Conservation (phyloP, 192 early-diverging fungal species). For the Geranomyces michiganensis region DNA sequence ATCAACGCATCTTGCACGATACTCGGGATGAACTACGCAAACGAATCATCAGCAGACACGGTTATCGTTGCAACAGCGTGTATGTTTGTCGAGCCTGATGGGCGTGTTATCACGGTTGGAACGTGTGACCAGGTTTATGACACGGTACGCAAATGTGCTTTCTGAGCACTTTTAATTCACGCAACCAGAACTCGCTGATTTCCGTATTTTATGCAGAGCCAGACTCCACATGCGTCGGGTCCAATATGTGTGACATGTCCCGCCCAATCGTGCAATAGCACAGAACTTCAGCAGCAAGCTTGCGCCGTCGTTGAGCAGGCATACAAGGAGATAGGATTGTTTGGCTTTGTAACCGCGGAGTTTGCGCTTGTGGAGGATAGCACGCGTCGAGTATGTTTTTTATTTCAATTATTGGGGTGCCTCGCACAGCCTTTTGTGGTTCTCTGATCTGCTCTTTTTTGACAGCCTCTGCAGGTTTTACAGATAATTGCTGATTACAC, state of each 20-base stretch:
- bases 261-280: not conserved
- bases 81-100: constrained; percentile 12
- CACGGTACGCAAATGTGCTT: not conserved
- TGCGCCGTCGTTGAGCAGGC: not conserved
- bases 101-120: not conserved
- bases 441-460: too few relatives aligned
- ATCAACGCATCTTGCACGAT: too few relatives aligned
- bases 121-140: constrained; percentile 6
- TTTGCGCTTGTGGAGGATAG: not conserved
- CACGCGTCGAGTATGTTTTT: too few relatives aligned
- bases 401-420: too few relatives aligned
- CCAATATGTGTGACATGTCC: not conserved
- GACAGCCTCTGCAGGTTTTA: not conserved
- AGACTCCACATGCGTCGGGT: not conserved
- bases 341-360: not conserved
- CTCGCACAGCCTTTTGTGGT: too few relatives aligned
- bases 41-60: not conserved
- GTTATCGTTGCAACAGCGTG: not conserved
- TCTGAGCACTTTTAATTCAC: too few relatives aligned
- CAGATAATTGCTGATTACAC: not conserved
- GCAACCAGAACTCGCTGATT: too few relatives aligned
- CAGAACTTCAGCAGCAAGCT: not conserved
- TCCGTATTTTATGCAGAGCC: not conserved
- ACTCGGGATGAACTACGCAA: too few relatives aligned
- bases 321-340: constrained; percentile 4